A percentile compares a stretch with the other conserved stretches of the same genome.
Evolutionary conservation across 2,329 filamentous ascomycete genomes (phyloP).

Genomic region (Diplodia intermedia): DNA sequence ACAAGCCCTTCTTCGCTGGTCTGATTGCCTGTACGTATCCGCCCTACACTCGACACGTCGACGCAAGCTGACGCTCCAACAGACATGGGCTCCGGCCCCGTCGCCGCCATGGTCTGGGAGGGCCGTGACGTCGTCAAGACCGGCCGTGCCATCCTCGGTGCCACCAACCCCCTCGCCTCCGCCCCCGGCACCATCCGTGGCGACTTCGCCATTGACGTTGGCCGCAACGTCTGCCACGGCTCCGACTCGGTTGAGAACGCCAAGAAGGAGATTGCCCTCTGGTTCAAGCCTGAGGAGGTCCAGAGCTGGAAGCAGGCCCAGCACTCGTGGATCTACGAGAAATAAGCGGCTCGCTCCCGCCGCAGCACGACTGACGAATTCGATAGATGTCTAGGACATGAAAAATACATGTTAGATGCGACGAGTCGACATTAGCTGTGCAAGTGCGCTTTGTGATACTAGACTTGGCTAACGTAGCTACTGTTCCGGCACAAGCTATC

Average conservation of each 20-base stretch:
- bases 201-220: conserved; percentile 81
- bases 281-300: conserved; percentile 92
- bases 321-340: conserved; percentile 29
- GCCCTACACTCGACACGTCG: conserved; percentile 26
- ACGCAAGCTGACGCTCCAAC: conserved; percentile 22
- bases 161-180: conserved; percentile 97
- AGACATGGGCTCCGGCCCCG: conserved; percentile 98
- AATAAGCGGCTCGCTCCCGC: conserved; percentile 3
- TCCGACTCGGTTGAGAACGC: conserved; percentile 98
- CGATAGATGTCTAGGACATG: conserved; percentile 12
- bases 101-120: conserved; percentile 99
- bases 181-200: conserved; percentile 98
- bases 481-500: background rate
- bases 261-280: conserved; percentile 99
- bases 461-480: background rate
- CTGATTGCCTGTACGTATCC: conserved; percentile 78
- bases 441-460: conserved; percentile 1
- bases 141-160: conserved; percentile 93
- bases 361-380: conserved; percentile 20
- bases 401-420: conserved; percentile 24
- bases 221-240: conserved; percentile 99
- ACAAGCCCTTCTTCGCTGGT: conserved; percentile 96
- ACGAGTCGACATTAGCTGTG: background rate
- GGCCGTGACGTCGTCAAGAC: conserved; percentile 99
- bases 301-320: conserved; percentile 68